Conservation (phyloP, 1,284 basidiomycete species). For the Cryptococcus sp. region DNA sequence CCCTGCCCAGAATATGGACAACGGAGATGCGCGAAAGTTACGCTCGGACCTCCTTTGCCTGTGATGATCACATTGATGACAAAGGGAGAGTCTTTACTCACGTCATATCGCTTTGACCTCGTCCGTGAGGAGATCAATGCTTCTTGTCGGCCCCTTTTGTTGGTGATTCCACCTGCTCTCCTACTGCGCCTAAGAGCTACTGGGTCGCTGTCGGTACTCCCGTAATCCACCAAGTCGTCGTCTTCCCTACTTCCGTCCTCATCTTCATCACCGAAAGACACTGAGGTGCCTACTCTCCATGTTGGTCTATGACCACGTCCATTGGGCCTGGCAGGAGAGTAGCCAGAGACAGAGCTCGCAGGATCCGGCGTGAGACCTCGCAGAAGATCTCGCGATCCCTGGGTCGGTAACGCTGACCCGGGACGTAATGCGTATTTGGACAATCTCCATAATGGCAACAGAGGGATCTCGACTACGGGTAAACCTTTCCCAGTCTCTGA, state of each 20-base stretch:
- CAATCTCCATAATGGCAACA: no score
- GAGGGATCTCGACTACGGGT: no score
- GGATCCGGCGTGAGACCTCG: not conserved
- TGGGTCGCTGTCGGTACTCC: conserved; percentile 2
- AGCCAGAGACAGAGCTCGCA: no score
- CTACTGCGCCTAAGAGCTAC: conserved; percentile 5
- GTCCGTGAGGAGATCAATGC: conserved; percentile 5
- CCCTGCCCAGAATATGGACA: no score
- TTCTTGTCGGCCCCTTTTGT: not conserved
- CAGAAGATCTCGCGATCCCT: not conserved
- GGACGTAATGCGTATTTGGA: not conserved
- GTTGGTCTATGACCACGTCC: no score
- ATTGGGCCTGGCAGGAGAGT: no score
- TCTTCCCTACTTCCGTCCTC: conserved; percentile 1
- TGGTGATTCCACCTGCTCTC: not conserved
- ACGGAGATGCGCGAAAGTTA: no score
- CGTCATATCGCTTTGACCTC: conserved; percentile 4
- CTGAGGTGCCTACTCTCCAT: not conserved
- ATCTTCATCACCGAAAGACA: conserved; percentile 1
- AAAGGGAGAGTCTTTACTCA: conserved; percentile 1
- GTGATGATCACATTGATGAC: no score
- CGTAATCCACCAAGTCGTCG: not conserved
- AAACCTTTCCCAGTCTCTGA: no score
- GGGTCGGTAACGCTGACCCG: not conserved
- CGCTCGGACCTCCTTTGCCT: no score